Evolutionary conservation across 306 rosid species (phyloP).

Genomic region (Carpinus fangiana): DNA sequence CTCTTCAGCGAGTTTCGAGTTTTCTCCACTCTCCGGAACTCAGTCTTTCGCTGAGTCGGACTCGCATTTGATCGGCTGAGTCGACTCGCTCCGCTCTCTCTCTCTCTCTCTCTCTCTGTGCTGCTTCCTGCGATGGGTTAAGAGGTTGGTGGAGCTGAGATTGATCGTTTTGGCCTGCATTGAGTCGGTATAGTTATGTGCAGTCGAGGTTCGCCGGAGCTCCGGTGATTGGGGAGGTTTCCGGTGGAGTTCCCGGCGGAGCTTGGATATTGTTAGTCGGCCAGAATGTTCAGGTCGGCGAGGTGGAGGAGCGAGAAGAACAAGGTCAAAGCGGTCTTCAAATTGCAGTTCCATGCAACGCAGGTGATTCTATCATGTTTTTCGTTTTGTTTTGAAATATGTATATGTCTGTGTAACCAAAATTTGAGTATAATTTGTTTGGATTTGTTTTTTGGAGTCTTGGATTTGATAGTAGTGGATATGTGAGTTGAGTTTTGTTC

Average conservation of each 20-base stretch:
- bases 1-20: background rate
- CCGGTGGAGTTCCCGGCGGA: conserved; percentile 23
- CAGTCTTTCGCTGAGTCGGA: conserved; percentile 8
- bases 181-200: conserved; percentile 27
- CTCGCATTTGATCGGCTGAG: conserved; percentile 23
- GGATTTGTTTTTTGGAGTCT: conserved; percentile 25
- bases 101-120: background rate
- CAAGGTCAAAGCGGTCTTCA: conserved; percentile 71
- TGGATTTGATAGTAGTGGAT: background rate
- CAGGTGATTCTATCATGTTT: conserved; percentile 44
- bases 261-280: conserved; percentile 23
- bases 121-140: conserved; percentile 23
- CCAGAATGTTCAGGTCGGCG: conserved; percentile 77
- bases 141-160: conserved; percentile 17
- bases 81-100: conserved; percentile 4
- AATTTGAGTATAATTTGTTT: background rate
- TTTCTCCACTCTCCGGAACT: conserved; percentile 6
- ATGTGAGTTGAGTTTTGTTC: conserved; percentile 18
- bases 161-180: conserved; percentile 19
- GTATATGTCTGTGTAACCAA: background rate
- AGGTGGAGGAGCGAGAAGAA: conserved; percentile 92
- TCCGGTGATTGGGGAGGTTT: conserved; percentile 29
- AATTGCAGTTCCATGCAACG: conserved; percentile 75
- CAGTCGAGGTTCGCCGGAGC: conserved; percentile 13
- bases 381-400: background rate